phyloP scores from a whole-genome alignment of 805 yeast species.

The Candida parachauliodes region DNA sequence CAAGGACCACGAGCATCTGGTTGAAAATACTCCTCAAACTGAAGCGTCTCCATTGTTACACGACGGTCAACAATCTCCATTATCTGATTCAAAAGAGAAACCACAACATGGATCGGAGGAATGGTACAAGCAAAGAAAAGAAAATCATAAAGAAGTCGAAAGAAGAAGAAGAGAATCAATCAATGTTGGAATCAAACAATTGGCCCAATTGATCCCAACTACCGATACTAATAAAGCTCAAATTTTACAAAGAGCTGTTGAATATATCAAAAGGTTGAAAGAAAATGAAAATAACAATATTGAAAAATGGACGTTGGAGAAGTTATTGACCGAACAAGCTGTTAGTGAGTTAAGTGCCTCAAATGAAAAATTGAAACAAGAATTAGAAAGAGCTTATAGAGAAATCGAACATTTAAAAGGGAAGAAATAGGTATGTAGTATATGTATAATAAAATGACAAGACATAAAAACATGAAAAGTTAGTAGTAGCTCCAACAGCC shows the following conservation, averaged over 20 bases:
- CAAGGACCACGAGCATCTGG: conserved; percentile 15
- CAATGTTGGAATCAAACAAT: conserved; percentile 78
- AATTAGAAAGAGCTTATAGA: conserved; percentile 86
- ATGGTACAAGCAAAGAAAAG: conserved; percentile 79
- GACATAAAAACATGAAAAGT: too few relatives aligned
- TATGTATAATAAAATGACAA: background rate
- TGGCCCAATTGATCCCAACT: conserved; percentile 75
- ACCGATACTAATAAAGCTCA: conserved; percentile 88
- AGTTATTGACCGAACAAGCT: conserved; percentile 87
- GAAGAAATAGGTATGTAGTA: conserved; percentile 10
- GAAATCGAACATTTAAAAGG: conserved; percentile 78
- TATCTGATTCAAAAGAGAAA: conserved; percentile 30
- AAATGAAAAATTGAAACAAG: conserved; percentile 83
- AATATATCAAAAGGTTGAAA: conserved; percentile 82
- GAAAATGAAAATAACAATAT: conserved; percentile 86
- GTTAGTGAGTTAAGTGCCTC: conserved; percentile 79
- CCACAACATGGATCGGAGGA: conserved; percentile 76
- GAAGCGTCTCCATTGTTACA: conserved; percentile 6
- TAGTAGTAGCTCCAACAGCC: too few relatives aligned
- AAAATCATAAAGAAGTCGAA: conserved; percentile 94
- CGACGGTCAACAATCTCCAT: conserved; percentile 11
- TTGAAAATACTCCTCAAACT: conserved; percentile 10
- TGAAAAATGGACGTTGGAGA: conserved; percentile 94
- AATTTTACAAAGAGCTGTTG: conserved; percentile 82
- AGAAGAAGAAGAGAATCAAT: conserved; percentile 87